These are phyloP conservation scores for Microsporum ferrugineum DNA, from an alignment of 2,329 filamentous ascomycete genomes.

Conservation along the genomic window DNA sequence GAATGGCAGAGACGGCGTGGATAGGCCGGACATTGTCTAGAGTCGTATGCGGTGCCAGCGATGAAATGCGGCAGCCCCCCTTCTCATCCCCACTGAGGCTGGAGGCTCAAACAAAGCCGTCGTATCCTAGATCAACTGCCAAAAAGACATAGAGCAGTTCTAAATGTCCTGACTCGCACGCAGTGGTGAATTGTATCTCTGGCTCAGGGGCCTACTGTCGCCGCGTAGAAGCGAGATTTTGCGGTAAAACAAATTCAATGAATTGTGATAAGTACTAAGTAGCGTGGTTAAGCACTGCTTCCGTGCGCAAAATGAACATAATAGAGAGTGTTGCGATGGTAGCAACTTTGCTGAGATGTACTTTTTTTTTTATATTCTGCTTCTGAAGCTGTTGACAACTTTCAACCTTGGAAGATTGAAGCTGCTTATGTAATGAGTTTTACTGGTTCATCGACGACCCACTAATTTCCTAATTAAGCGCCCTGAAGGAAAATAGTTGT, in stretches of 20 bases:
- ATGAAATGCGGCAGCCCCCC: neutral
- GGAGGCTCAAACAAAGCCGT: neutral
- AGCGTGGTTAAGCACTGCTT: neutral
- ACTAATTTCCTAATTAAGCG: neutral
- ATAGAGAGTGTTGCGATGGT: neutral
- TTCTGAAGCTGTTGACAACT: neutral
- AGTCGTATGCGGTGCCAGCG: neutral
- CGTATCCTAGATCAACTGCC: conserved; percentile 1
- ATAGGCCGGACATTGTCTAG: conserved; percentile 51
- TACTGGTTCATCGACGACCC: neutral
- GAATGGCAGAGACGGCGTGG: conserved; percentile 47
- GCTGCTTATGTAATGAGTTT: neutral
- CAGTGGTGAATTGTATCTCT: neutral
- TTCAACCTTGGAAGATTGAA: neutral
- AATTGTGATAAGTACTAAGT: neutral
- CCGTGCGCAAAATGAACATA: neutral
- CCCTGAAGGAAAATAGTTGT: neutral
- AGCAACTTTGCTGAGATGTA: neutral
- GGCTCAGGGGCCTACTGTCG: neutral
- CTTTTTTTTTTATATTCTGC: neutral
- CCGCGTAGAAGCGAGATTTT: neutral
- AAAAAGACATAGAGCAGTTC: neutral
- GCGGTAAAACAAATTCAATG: neutral
- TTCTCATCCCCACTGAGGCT: conserved; percentile 8
- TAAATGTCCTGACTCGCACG: neutral